Base-by-base conservation (phyloP, 2,329 filamentous ascomycete species). In the Botryotinia convoluta region DNA sequence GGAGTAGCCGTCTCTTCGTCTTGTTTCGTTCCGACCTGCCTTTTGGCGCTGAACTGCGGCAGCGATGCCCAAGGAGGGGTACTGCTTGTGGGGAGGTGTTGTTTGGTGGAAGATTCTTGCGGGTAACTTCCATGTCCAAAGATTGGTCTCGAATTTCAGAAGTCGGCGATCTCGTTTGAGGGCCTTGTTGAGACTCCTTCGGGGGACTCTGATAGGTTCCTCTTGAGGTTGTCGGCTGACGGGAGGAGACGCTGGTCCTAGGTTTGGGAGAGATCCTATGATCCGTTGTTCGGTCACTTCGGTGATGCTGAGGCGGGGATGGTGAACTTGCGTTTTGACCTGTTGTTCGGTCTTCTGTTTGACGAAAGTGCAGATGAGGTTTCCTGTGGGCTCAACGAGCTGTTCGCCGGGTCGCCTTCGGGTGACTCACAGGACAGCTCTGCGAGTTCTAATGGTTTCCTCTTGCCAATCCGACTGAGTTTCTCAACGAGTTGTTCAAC, bases 301-400 rank as follows among this genome's bases (percentile, higher is more conserved):
- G 65, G 35, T 69, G 65, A 69, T 69, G 48, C 65, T 69, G 65
- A 69, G 65, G 48, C 65, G 65, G 48, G 65, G 65, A 69, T 57
- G 65, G 48, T 69, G 65, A 69, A 69, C 65, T 69, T 69, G 65
- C 65, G 48, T 57, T 54, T 64, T 69, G 37, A 69, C 65, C 65
- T 69, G 65, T 57, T 69, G 65, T 44, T 69, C 65, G 51, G 48
- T 69, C 65, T 69, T 69, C 48, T 59, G 35, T 18, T 57, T 10
- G 37, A 32, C 65, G 37, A 69, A 57, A n/a, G 65, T 44, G 16
- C 48, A 69, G 65, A 59, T 44, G 65, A 69, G 48, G 65, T 57
- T 44, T 54, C 48, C 35, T 42, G 48, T 57, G 65, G 5, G 12
- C 65, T 69, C n/a, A 68, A 68, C 1, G 48, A 59, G 48, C 44